These are phyloP conservation scores for Phytophthora sojae DNA, from an alignment of 352 stramenopile species.

Conservation along the genomic window DNA sequence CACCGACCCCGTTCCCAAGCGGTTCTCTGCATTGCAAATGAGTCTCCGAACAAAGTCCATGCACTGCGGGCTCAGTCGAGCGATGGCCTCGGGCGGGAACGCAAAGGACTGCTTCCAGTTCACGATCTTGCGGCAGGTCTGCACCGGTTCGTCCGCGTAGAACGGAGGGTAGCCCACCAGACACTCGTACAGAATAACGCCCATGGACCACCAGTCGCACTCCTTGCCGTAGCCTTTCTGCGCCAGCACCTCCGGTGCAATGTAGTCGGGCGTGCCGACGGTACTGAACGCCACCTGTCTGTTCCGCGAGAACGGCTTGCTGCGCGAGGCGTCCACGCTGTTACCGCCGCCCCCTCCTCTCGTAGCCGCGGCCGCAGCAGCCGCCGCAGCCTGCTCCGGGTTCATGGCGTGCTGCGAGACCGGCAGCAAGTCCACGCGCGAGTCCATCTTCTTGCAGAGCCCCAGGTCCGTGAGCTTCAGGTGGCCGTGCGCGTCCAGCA, in stretches of 20 bases:
- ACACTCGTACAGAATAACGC: constrained; percentile 99
- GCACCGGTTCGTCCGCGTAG: constrained; percentile 97
- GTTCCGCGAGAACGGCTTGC: constrained; percentile 53
- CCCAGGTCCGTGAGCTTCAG: constrained; percentile 99
- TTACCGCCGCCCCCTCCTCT: constrained; percentile 36
- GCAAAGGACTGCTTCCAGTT: constrained; percentile 89
- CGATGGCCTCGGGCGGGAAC: constrained; percentile 74
- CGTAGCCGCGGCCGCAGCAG: constrained; percentile 18
- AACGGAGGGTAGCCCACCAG: constrained; percentile 99
- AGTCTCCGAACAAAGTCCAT: constrained; percentile 94
- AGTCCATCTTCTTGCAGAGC: constrained; percentile 97
- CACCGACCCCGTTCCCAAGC: constrained; percentile 94
- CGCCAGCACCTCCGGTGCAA: constrained; percentile 97
- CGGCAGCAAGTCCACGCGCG: constrained; percentile 79
- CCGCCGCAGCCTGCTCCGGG: constrained; percentile 26
- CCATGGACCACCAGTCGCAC: constrained; percentile 99
- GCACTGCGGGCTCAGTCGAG: constrained; percentile 79
- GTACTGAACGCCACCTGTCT: constrained; percentile 97
- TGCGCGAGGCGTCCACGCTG: constrained; percentile 60
- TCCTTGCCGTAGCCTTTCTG: constrained; percentile 86
- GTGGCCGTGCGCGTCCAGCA: constrained; percentile 98
- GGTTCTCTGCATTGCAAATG: constrained; percentile 94
- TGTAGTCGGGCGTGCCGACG: constrained; percentile 99
- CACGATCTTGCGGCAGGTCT: constrained; percentile 97
- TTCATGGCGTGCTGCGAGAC: constrained; percentile 79